These are phyloP conservation scores for Clarireedia sp. DNA, from an alignment of 2,329 filamentous ascomycete genomes.

Conservation along the genomic window DNA sequence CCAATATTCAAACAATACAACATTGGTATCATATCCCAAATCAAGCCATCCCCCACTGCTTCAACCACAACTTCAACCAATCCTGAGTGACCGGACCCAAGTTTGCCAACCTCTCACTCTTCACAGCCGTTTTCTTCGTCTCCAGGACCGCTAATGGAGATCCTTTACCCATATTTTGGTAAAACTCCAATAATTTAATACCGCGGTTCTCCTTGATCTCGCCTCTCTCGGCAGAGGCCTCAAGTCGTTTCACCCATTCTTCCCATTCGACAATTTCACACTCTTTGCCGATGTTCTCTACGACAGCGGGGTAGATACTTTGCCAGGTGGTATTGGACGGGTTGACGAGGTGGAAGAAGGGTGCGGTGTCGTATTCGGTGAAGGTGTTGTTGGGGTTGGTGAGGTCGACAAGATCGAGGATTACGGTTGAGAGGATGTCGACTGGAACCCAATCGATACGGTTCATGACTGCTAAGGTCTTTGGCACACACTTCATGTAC, in stretches of 20 bases:
- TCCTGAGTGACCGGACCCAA: slow-evolving; percentile 25
- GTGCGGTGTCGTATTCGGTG: background rate
- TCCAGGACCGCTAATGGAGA: slow-evolving; percentile 10
- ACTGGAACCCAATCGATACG: slow-evolving; percentile 39
- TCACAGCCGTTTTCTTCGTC: slow-evolving; percentile 11
- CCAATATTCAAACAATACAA: background rate
- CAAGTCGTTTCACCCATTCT: slow-evolving; percentile 40
- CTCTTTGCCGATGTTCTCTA: slow-evolving; percentile 8
- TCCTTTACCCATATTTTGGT: slow-evolving; percentile 13
- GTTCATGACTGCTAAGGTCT: slow-evolving; percentile 29
- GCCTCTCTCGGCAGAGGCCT: slow-evolving; percentile 30
- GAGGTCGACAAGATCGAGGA: slow-evolving; percentile 28
- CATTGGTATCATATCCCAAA: background rate
- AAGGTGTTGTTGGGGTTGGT: background rate
- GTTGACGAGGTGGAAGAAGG: slow-evolving; percentile 27
- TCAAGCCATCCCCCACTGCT: slow-evolving; percentile 27
- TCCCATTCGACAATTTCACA: slow-evolving; percentile 32
- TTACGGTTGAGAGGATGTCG: slow-evolving; percentile 26
- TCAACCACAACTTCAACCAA: slow-evolving; percentile 32
- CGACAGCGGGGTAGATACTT: slow-evolving; percentile 19
- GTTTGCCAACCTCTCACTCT: slow-evolving; percentile 24
- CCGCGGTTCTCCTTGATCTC: slow-evolving; percentile 41
- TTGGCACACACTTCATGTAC: slow-evolving; percentile 32
- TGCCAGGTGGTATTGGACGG: slow-evolving; percentile 22
- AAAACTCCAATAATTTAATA: slow-evolving; percentile 39